phyloP scores from a whole-genome alignment of 2,329 filamentous ascomycete genomes.

The Phaeosphaeria sp. region DNA sequence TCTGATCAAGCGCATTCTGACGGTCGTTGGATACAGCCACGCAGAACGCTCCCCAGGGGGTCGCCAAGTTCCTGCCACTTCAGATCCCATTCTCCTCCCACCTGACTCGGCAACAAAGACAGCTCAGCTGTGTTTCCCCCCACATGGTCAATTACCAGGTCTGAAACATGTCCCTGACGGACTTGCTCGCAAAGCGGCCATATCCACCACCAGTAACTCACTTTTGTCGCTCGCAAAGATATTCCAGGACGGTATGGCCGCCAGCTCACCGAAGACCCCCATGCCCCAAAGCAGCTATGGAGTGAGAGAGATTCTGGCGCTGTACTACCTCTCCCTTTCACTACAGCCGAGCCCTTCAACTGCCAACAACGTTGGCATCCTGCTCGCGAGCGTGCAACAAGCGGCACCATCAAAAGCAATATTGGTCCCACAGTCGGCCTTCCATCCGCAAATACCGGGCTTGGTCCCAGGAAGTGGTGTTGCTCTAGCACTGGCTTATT shows the following conservation, averaged over 20 bases:
- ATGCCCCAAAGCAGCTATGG: slow-evolving; percentile 71
- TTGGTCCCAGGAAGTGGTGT: slow-evolving; percentile 86
- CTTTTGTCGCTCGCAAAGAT: slow-evolving; percentile 95
- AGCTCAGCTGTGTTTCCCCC: slow-evolving; percentile 80
- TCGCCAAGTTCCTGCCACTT: slow-evolving; percentile 40
- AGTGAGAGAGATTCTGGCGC: slow-evolving; percentile 88
- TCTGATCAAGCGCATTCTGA: slow-evolving; percentile 79
- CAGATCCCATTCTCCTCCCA: slow-evolving; percentile 76
- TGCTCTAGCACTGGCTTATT: slow-evolving; percentile 87
- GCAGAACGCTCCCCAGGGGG: slow-evolving; percentile 43
- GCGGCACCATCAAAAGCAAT: slow-evolving; percentile 53
- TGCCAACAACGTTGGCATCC: slow-evolving; percentile 96
- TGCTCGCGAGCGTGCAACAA: slow-evolving; percentile 94
- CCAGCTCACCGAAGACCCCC: slow-evolving; percentile 62
- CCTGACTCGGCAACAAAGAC: slow-evolving; percentile 86
- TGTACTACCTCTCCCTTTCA: slow-evolving; percentile 95
- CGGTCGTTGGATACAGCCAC: slow-evolving; percentile 62
- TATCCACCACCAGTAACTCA: slow-evolving; percentile 95
- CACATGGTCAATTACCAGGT: slow-evolving; percentile 79
- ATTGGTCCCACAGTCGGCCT: slow-evolving; percentile 48
- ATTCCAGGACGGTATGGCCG: slow-evolving; percentile 94
- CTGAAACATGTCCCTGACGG: slow-evolving; percentile 73
- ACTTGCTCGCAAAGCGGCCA: slow-evolving; percentile 75
- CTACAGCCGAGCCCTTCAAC: slow-evolving; percentile 96
- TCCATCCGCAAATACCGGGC: slow-evolving; percentile 68